phyloP scores from a whole-genome alignment of 371 early-diverging fungal genomes.

The Mucor velutinosus region DNA sequence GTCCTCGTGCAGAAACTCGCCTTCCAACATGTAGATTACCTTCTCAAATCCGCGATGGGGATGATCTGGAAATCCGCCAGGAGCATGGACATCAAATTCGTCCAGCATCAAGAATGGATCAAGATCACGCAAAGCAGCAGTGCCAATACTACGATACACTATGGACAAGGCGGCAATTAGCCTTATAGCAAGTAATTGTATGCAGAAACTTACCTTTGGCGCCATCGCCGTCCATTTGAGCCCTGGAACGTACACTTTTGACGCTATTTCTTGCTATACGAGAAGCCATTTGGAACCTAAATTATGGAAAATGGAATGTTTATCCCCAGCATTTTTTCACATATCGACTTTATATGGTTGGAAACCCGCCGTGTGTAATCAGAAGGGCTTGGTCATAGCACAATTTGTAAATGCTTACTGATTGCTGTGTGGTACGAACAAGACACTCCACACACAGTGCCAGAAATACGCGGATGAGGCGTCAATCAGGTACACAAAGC shows the following conservation, averaged over 20 bases:
- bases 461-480: neutral
- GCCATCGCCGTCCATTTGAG: slow-evolving; percentile 22
- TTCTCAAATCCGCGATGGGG: slow-evolving; percentile 64
- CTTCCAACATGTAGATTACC: slow-evolving; percentile 75
- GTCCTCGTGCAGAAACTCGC: slow-evolving; percentile 78
- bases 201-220: slow-evolving; percentile 11
- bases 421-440: neutral
- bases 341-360: neutral
- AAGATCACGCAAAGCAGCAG: slow-evolving; percentile 62
- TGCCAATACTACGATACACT: slow-evolving; percentile 78
- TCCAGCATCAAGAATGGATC: slow-evolving; percentile 89
- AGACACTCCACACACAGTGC: neutral
- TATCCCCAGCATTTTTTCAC: neutral
- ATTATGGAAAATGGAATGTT: slow-evolving; percentile 23
- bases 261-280: slow-evolving; percentile 18
- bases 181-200: neutral
- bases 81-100: slow-evolving; percentile 62
- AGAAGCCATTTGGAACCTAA: slow-evolving; percentile 30
- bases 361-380: neutral
- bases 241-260: slow-evolving; percentile 12
- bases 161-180: too few species aligned
- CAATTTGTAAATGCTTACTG: neutral
- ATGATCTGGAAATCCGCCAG: slow-evolving; percentile 65
- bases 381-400: slow-evolving; percentile 1
- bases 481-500: neutral